Evolutionary conservation across 2,329 filamentous ascomycete genomes (phyloP).

Genomic region (Ascochyta fabae): DNA sequence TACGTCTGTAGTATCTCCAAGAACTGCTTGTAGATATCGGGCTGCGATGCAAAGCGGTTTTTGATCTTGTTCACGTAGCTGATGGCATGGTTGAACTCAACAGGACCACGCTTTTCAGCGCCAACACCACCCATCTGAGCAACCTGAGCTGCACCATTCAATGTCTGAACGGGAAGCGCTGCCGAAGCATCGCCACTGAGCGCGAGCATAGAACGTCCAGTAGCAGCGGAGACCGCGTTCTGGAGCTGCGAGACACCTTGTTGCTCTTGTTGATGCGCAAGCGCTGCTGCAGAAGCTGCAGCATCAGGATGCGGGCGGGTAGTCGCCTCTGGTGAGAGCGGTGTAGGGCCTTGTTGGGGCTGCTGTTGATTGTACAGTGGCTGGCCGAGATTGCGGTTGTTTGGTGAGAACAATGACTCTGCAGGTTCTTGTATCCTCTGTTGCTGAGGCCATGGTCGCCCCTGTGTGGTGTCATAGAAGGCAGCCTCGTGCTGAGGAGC

Average conservation of each 20-base stretch:
- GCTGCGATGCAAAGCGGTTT: slow-evolving; percentile 96
- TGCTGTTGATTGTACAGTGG: slow-evolving; percentile 46
- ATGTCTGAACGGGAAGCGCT: slow-evolving; percentile 61
- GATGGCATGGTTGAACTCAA: slow-evolving; percentile 99
- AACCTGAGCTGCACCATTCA: slow-evolving; percentile 67
- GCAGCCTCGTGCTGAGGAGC: slow-evolving; percentile 51
- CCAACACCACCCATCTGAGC: slow-evolving; percentile 62
- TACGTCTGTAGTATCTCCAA: slow-evolving; percentile 98
- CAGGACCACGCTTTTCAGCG: slow-evolving; percentile 83
- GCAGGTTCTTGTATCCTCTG: slow-evolving; percentile 41
- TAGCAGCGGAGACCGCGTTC: slow-evolving; percentile 66
- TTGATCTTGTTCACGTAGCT: slow-evolving; percentile 99
- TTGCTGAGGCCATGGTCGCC: slow-evolving; percentile 51
- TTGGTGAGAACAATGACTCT: slow-evolving; percentile 53
- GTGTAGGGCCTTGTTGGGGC: slow-evolving; percentile 40
- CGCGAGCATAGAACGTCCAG: slow-evolving; percentile 61
- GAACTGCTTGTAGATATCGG: slow-evolving; percentile 99
- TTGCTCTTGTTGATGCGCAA: slow-evolving; percentile 68
- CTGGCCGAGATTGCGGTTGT: slow-evolving; percentile 52
- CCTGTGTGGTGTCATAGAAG: slow-evolving; percentile 46
- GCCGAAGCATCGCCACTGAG: slow-evolving; percentile 54
- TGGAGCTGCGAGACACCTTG: slow-evolving; percentile 70
- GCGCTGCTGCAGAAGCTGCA: slow-evolving; percentile 51
- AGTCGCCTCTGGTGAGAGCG: slow-evolving; percentile 47
- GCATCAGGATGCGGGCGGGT: slow-evolving; percentile 47